phyloP scores from a whole-genome alignment of 768 basidiomycete genomes.

The Kwoniella sp. region DNA sequence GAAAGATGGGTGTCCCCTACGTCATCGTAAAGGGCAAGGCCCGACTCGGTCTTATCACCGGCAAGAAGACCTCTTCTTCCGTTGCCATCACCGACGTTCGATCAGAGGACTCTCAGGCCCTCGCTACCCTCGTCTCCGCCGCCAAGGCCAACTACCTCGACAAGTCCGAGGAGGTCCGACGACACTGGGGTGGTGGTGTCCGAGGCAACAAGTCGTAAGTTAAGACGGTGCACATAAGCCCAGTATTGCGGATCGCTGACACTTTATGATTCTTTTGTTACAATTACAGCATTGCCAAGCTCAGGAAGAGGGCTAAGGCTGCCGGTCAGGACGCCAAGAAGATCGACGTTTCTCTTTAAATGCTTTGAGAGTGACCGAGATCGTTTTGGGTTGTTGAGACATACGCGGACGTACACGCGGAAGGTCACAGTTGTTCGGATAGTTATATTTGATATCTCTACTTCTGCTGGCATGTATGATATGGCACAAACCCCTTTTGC shows the following conservation, averaged over 20 bases:
- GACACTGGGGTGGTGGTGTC: conserved; percentile 93
- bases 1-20: conserved; percentile 99
- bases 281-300: conserved; percentile 72
- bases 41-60: conserved; percentile 86
- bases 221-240: not conserved
- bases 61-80: conserved; percentile 97
- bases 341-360: conserved; percentile 56
- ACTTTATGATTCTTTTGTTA: not conserved
- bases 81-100: conserved; percentile 89
- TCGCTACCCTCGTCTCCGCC: conserved; percentile 86
- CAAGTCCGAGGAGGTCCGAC: conserved; percentile 88
- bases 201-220: conserved; percentile 76
- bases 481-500: conserved; percentile 10
- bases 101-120: conserved; percentile 90
- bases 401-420: conserved; percentile 1
- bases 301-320: conserved; percentile 91
- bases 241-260: conserved; percentile 2
- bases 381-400: conserved; percentile 12
- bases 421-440: conserved; percentile 12
- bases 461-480: conserved; percentile 42
- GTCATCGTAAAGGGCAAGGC: conserved; percentile 98
- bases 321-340: conserved; percentile 62
- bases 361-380: not conserved
- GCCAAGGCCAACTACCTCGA: conserved; percentile 97
- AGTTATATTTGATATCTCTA: conserved; percentile 6